Base-by-base conservation (phyloP, 1,284 basidiomycete species). In the Sanghuangporus weigelae region DNA sequence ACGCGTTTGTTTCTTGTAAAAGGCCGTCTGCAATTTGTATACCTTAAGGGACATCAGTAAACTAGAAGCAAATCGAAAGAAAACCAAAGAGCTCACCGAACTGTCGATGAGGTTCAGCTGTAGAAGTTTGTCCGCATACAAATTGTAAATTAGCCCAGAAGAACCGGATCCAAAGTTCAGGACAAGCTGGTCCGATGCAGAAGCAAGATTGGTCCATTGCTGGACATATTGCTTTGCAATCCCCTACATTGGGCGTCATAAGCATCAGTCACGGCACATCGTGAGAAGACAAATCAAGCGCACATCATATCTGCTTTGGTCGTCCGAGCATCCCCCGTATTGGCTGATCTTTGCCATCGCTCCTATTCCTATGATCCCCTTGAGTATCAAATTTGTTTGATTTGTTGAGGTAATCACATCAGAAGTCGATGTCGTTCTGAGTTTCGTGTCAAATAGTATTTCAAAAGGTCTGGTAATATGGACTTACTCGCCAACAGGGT, bases 91-190 rank as follows among this genome's bases (percentile, higher is more conserved):
- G 21, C 50, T 23, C 12, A 75, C 66, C 31, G 64, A 69, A 16
- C 68, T 55, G 16, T 71, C 69, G 66, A 74, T 70, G 21, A 73
- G 55, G 49, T 71, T 62, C 8, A 69, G 65, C 40, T 67, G 59
- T 2, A 64, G 48, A 5, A 64, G 40, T 36, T 64, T 64, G 38
- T 64, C 59, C 50, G 63, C 57, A 26, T 64, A 64, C 6, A 64
- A 26, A 38, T 64, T 64, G 26, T 64, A 64, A 19, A 64, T 53
- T 4, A 59, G 19, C 14, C 57, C 44, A 26, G 57, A 51, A 12
- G n/a, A 23, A 8, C 19, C 23, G 35, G 16, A 21, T 3, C 62
- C 62, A 53, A 36, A 59, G 23, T 2, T 23, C 1, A 55, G 26
- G n/a, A 31, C n/a, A 14, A 63, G 11, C 12, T 53, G 57, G n/a